Percentiles rank a stretch among this genome's conserved stretches.
Evolutionary conservation across 805 yeast species (phyloP).

Genomic region (Kuraishia hungarica): DNA sequence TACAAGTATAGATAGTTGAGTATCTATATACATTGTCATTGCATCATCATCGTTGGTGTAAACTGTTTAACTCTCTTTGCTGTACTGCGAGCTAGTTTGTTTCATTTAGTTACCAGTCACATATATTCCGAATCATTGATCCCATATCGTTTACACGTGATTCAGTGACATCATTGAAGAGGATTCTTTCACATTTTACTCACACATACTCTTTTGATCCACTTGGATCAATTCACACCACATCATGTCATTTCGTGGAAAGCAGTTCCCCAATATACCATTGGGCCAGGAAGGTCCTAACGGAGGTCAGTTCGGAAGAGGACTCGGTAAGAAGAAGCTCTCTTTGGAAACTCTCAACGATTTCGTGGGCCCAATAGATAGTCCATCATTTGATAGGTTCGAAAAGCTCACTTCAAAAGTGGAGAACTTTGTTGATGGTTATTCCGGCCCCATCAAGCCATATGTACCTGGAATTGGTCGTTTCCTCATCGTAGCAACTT

Average conservation of each 20-base stretch:
- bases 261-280: neutral
- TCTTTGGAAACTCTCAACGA: neutral
- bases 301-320: neutral
- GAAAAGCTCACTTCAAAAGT: constrained; percentile 44
- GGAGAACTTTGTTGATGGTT: constrained; percentile 45
- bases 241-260: neutral
- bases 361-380: constrained; percentile 9
- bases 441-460: constrained; percentile 50
- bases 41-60: too few species aligned
- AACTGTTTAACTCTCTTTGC: too few species aligned
- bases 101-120: too few species aligned
- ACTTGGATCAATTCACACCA: neutral
- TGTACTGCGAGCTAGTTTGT: too few species aligned
- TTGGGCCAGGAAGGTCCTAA: neutral
- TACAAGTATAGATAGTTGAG: too few species aligned
- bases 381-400: constrained; percentile 26
- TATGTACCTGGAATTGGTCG: constrained; percentile 85
- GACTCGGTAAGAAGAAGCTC: neutral
- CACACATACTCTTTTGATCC: neutral
- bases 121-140: too few species aligned
- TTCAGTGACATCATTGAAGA: too few species aligned
- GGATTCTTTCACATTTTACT: too few species aligned
- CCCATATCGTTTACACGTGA: too few species aligned
- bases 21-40: too few species aligned
- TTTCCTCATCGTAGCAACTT: constrained; percentile 86